Evolutionary conservation across 2,329 filamentous ascomycete species (phyloP), one percentile per base, ranked within the genome.

Genomic region (Westerdykella ornata): DNA sequence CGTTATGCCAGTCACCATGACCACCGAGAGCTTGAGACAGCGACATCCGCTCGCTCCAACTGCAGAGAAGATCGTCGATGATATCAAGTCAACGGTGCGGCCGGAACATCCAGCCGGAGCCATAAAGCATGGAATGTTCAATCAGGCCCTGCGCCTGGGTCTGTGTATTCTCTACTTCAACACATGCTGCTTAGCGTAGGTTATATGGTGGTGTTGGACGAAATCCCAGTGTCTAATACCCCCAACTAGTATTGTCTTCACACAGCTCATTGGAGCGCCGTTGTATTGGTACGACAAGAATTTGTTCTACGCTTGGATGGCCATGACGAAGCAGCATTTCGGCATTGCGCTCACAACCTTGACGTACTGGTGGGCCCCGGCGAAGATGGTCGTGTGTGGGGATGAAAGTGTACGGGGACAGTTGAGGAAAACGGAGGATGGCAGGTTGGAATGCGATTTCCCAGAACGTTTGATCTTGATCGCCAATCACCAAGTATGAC

Each of bases 291-390:
- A 85, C 62, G 83, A 83, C 66, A 79, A 77, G 51, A 80, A 88
- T 43, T 74, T 82, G 53, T 94, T 84, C 71, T 86, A 94, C 66
- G 78, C 84, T 47, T 92, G 84, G 71, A 89, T 92, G 78, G 81
- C 86, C 39, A 71, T 88, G 60, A 88, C 85, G n/a, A 94, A 94
- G 68, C 79, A 85, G 57, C 83, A 80, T 18, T 94, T 94, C 62
- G 85, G 83, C 46, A 71, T 94, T 19, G 69, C 87, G 43, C 78
- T 81, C 47, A 87, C 82, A 15, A 83, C 82, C 38, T 84, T 90
- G 76, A 94, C 87, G 9, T 78, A 89, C 56, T 85, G 84, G 72
- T 94, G 85, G 84, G 84, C 83, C 18, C 85, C 86, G 5, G 89
- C 85, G 4, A 77, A 78, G 13, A 82, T 94, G 51, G 76, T 85